These are phyloP conservation scores for Auriscalpium vulgare DNA, from an alignment of 768 basidiomycete genomes.

Conservation along the genomic window DNA sequence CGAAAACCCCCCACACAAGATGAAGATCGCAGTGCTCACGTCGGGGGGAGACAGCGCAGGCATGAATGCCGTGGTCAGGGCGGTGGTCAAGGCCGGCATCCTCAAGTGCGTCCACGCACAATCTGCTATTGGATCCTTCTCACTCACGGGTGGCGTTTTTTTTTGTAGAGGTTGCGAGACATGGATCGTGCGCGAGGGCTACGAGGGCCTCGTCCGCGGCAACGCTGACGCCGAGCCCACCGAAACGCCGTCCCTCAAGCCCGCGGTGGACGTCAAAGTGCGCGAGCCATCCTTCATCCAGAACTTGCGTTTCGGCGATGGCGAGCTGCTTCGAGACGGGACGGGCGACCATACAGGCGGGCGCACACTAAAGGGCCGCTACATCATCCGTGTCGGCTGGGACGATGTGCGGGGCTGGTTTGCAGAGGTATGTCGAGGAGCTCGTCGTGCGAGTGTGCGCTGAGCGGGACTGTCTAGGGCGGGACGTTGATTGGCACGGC, in stretches of 20 bases:
- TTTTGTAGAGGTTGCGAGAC: slow-evolving; percentile 81
- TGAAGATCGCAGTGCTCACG: slow-evolving; percentile 93
- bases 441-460: background rate
- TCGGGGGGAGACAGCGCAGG: slow-evolving; percentile 97
- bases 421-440: slow-evolving; percentile 51
- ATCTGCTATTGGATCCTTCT: background rate
- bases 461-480: slow-evolving; percentile 40
- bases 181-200: slow-evolving; percentile 95
- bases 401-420: slow-evolving; percentile 98
- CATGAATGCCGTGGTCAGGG: slow-evolving; percentile 92
- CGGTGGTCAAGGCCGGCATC: slow-evolving; percentile 89
- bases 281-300: slow-evolving; percentile 39
- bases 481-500: slow-evolving; percentile 97
- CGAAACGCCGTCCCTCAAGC: slow-evolving; percentile 13
- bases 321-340: slow-evolving; percentile 67
- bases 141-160: background rate
- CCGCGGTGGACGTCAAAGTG: slow-evolving; percentile 16
- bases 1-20: slow-evolving; percentile 19
- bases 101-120: slow-evolving; percentile 51
- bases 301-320: slow-evolving; percentile 80
- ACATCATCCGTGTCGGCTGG: slow-evolving; percentile 95
- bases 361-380: slow-evolving; percentile 76
- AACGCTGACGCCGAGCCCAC: slow-evolving; percentile 34
- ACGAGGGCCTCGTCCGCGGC: slow-evolving; percentile 96
- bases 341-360: slow-evolving; percentile 64